A percentile compares a stretch with the other conserved stretches of the same genome.
Evolutionary conservation across 306 rosid genomes (phyloP).

Genomic region (Urtica urens): DNA sequence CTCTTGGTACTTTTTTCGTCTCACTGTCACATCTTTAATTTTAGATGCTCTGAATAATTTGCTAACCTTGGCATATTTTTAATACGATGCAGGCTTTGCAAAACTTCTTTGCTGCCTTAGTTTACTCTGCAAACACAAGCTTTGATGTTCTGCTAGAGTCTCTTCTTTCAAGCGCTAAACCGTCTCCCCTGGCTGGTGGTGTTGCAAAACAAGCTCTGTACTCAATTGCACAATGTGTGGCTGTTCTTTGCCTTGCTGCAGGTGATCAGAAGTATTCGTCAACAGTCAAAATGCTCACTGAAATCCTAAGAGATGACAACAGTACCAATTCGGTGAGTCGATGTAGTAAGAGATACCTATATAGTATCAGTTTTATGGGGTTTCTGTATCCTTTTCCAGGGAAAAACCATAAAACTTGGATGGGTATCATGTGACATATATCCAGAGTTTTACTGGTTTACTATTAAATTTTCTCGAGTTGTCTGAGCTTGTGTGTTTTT

Average conservation of each 20-base stretch:
- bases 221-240: slow-evolving; percentile 95
- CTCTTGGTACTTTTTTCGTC: slow-evolving; percentile 52
- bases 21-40: slow-evolving; percentile 17
- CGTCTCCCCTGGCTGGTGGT: slow-evolving; percentile 91
- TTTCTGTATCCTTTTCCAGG: background rate
- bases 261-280: slow-evolving; percentile 81
- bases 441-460: background rate
- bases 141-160: slow-evolving; percentile 85
- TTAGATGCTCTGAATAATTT: slow-evolving; percentile 1
- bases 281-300: slow-evolving; percentile 86
- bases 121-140: slow-evolving; percentile 87
- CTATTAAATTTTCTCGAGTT: background rate
- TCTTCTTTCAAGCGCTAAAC: slow-evolving; percentile 83
- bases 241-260: slow-evolving; percentile 95
- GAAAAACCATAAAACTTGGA: background rate
- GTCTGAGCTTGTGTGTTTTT: slow-evolving; percentile 13
- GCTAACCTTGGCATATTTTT: too few relatives aligned
- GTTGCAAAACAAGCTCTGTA: slow-evolving; percentile 94
- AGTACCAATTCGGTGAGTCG: slow-evolving; percentile 64
- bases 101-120: slow-evolving; percentile 84
- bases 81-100: slow-evolving; percentile 71
- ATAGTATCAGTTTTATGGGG: too few relatives aligned
- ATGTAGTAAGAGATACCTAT: too few relatives aligned
- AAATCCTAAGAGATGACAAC: slow-evolving; percentile 74
- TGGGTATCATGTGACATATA: background rate